phyloP scores from a whole-genome alignment of 2,329 filamentous ascomycete genomes.

The Ramichloridium luteum region DNA sequence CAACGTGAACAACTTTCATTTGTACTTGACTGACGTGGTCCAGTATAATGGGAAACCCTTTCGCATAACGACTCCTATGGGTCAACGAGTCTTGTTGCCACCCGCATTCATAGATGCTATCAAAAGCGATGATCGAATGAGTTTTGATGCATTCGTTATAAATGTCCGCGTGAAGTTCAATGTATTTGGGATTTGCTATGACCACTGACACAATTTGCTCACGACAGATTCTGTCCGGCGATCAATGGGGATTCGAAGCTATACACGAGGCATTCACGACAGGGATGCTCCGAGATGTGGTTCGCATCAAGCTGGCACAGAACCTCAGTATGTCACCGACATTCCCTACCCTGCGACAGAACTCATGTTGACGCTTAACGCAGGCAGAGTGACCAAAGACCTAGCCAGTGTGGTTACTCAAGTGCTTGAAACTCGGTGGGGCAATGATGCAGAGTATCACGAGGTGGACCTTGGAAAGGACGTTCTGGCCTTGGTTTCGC shows the following conservation, averaged over 20 bases:
- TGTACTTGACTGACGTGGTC: too few species aligned
- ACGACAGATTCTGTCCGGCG: neutral
- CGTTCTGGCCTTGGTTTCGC: neutral
- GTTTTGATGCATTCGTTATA: neutral
- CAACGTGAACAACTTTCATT: too few species aligned
- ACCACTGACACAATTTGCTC: neutral
- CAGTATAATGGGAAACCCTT: constrained; percentile 1
- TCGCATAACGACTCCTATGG: neutral
- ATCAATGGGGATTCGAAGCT: neutral
- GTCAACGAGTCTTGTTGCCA: neutral
- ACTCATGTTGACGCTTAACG: neutral
- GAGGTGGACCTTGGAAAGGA: neutral
- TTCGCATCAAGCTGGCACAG: constrained; percentile 1
- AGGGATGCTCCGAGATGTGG: neutral
- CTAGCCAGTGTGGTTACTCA: neutral
- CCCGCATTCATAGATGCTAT: neutral
- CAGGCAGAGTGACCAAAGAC: neutral
- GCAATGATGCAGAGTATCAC: neutral
- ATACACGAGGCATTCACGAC: neutral
- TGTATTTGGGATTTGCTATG: neutral
- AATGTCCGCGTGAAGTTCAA: neutral
- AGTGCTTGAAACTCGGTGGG: neutral
- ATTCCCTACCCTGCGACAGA: neutral
- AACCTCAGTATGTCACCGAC: neutral
- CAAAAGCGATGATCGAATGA: neutral